These are phyloP conservation scores for Conringia planisiliqua DNA, from an alignment of 345 rosid species.

Conservation along the genomic window DNA sequence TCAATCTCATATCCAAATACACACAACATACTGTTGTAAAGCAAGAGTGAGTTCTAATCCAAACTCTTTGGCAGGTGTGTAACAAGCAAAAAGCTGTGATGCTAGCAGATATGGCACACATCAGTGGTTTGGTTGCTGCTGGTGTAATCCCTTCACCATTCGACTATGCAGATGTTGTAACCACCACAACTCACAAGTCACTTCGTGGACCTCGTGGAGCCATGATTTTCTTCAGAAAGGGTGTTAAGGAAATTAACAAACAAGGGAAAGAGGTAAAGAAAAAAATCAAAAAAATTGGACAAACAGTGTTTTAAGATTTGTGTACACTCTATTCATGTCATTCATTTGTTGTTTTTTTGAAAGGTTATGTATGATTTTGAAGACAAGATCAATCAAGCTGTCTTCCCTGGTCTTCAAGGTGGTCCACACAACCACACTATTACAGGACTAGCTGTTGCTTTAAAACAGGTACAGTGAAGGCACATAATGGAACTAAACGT, in stretches of 20 bases:
- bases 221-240: conserved; percentile 97
- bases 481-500: background rate
- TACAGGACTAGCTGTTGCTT: conserved; percentile 90
- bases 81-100: conserved; percentile 92
- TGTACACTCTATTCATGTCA: background rate
- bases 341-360: conserved; percentile 2
- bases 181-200: conserved; percentile 98
- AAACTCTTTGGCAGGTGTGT: conserved; percentile 57
- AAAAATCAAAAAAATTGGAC: background rate
- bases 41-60: conserved; percentile 11
- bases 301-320: background rate
- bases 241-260: conserved; percentile 84
- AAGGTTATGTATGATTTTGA: conserved; percentile 90
- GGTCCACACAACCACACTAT: conserved; percentile 99
- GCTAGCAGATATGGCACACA: conserved; percentile 99
- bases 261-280: conserved; percentile 80
- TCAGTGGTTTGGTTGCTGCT: conserved; percentile 95
- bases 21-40: background rate
- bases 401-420: conserved; percentile 99
- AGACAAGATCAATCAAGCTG: conserved; percentile 96
- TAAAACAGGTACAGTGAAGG: conserved; percentile 62
- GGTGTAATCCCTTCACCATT: conserved; percentile 98
- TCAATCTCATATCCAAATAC: background rate
- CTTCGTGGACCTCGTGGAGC: conserved; percentile 99
- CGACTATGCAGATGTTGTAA: conserved; percentile 94